Conservation (phyloP, 225 moss, liverwort and hornwort species). For the Ulota crispa region DNA sequence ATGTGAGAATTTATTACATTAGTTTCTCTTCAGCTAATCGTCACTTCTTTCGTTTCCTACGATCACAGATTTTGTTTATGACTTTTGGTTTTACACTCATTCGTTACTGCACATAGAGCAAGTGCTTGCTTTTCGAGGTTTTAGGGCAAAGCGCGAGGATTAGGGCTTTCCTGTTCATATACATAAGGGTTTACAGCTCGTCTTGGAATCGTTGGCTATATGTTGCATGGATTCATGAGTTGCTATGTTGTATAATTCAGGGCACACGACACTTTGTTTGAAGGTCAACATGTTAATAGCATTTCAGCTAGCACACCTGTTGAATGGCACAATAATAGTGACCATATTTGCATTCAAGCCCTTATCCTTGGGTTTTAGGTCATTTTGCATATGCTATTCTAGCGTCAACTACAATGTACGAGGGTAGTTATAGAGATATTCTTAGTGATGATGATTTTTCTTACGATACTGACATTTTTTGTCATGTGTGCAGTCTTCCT, state of each 20-base stretch:
- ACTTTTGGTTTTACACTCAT: neutral
- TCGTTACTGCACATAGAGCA: neutral
- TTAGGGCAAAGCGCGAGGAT: constrained; percentile 8
- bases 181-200: neutral
- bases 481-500: constrained; percentile 34
- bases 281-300: neutral
- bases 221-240: neutral
- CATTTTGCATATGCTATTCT: neutral
- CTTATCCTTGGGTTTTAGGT: constrained; percentile 1
- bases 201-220: neutral
- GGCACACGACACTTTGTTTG: neutral
- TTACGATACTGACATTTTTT: neutral
- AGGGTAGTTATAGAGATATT: neutral
- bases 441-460: neutral
- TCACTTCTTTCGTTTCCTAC: neutral
- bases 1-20: neutral
- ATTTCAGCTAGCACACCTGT: neutral
- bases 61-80: neutral
- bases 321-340: neutral
- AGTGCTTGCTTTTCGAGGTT: constrained; percentile 1
- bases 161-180: neutral
- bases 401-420: neutral
- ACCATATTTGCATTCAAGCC: neutral
- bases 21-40: neutral
- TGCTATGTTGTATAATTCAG: neutral